Base-by-base conservation (phyloP, 306 rosid genomes). In the Luffa acutangula region DNA sequence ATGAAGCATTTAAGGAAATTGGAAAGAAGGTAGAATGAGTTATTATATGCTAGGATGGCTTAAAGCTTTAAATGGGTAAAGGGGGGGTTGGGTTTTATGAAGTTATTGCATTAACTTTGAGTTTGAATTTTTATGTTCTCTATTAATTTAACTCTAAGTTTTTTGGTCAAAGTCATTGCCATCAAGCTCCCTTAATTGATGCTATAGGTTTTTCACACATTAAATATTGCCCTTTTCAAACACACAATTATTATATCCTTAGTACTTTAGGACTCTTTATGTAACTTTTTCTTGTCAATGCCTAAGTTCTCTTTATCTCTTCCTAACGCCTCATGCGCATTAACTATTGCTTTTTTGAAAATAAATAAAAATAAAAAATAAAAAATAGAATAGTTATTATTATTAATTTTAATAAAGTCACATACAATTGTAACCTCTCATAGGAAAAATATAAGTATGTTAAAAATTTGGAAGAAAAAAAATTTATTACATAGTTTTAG, bases 161-260 rank as follows among this genome's bases (percentile, higher is more conserved):
- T 15, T 20, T 20, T 70, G 56, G 76, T 70, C 76, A 70, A 70
- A 70, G 76, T 42, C 37, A 45, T 9, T 11, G 37, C 39, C 18
- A 70, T 70, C 9, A 46, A 71, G n/a, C 41, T 39, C 56, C 36
- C 75, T 42, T 72, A 46, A 72, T 72, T 48, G 77, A 72, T 72
- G 75, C 75, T 43, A 41, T 10, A n/a, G 52, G 53, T 18, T 69
- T 62, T 71, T 9, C 12, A 46, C 5, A 72, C 20, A 69, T 42
- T 69, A 41, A 69, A 69, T 69, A 20, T 72, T 43, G 37, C n/a
- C 56, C n/a, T 70, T 21, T 45, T 70, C 18, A 70, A 70, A 45
- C 37, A 72, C 57, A 46, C 57, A 72, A 72, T 46, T 67, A 39
- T 72, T 45, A 72, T 45, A 48, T 71, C 57, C 76, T n/a, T 65